Evolutionary conservation across 768 basidiomycete genomes (phyloP).

Genomic region (Multifurca ochricompacta): DNA sequence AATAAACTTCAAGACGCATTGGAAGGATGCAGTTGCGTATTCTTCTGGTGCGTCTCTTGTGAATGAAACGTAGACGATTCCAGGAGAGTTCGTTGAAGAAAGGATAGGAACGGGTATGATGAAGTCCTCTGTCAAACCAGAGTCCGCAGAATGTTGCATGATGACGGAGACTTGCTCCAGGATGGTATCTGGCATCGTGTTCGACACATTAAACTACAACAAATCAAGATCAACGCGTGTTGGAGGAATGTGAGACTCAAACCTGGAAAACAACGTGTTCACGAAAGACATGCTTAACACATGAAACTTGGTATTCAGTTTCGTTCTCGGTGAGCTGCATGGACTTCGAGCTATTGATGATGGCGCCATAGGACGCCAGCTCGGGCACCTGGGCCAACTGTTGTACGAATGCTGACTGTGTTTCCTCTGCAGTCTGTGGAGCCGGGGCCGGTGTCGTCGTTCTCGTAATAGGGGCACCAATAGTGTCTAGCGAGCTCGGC

Average conservation of each 20-base stretch:
- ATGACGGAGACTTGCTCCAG: constrained; percentile 90
- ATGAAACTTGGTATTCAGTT: constrained; percentile 95
- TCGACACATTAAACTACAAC: constrained; percentile 88
- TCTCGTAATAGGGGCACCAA: constrained; percentile 60
- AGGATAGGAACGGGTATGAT: constrained; percentile 80
- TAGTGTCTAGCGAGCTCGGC: constrained; percentile 80
- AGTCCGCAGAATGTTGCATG: constrained; percentile 75
- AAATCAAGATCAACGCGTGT: constrained; percentile 11
- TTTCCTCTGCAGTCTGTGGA: constrained; percentile 78
- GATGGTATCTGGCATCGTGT: constrained; percentile 92
- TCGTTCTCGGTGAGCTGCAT: constrained; percentile 89
- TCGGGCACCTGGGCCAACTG: constrained; percentile 86
- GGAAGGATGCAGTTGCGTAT: constrained; percentile 80
- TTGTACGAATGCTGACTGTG: constrained; percentile 77
- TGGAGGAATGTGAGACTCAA: constrained; percentile 21
- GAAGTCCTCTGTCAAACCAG: constrained; percentile 83
- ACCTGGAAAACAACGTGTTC: constrained; percentile 98
- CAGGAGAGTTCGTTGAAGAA: constrained; percentile 62
- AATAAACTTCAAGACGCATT: constrained; percentile 86
- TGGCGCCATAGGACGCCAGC: constrained; percentile 73
- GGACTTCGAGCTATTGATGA: constrained; percentile 74
- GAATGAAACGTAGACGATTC: constrained; percentile 89
- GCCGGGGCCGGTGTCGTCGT: constrained; percentile 54
- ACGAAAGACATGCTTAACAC: constrained; percentile 94
- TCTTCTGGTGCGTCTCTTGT: constrained; percentile 70